Base-by-base conservation (phyloP, 2,329 filamentous ascomycete genomes). In the Nemania serpens region DNA sequence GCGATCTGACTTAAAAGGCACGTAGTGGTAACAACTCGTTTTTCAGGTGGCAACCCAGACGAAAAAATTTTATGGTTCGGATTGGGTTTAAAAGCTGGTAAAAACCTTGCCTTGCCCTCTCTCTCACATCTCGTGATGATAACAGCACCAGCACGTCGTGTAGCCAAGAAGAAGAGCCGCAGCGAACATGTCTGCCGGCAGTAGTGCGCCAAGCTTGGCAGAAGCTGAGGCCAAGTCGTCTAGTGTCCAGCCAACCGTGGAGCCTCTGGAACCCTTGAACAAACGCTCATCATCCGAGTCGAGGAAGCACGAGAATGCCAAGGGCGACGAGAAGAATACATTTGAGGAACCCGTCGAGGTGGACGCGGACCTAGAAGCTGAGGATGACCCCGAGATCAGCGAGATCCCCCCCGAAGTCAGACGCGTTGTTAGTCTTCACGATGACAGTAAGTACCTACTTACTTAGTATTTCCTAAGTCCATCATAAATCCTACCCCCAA, bases 321-420 rank as follows among this genome's bases (percentile, higher is more conserved):
- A 41, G 25, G 34, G 33, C n/a, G 42, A 18, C 45, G 37, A 66
- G 47, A 70, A 71, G 58, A 51, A 66, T 42, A 22, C 43, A 17
- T 54, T 68, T 33, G 70, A 70, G 51, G 64, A 68, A 3, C 46
- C 61, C 3, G 64, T 70, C 50, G 70, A 71, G 33, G 64, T 65
- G 0, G 69, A 71, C 17, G 69, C 56, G 7, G 70, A 71, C 58
- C 66, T 71, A 15, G 69, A 71, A 39, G 68, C 70, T 6, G 79
- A 82, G 43, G 74, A 83, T n/a, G 78, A 84, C 58, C 78, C 79
- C 5, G 78, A 83, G 48, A 76, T 86, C 49, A 77, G 73, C 50
- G 80, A 84, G 53, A 78, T 88, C 13, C 84, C 84, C 4, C 74
- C 77, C 53, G 79, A 84, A 62, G 84, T 86, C 13, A 81, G 84